Evolutionary conservation across 176 grass and related monocot genomes (phyloP).

Genomic region (Phyllostachys edulis): DNA sequence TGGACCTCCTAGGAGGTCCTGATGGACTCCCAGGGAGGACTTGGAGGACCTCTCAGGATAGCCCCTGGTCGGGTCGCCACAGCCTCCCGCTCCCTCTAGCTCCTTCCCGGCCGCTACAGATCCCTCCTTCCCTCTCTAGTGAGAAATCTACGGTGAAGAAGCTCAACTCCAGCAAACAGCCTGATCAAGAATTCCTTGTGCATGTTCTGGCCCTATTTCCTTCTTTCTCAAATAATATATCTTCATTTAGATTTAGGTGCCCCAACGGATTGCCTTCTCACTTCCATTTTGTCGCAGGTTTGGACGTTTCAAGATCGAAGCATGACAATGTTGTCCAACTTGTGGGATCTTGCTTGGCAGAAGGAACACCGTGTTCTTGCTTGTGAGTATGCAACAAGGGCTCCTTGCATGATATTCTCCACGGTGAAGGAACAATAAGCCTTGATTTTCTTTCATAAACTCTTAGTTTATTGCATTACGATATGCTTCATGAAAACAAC

Average conservation of each 20-base stretch:
- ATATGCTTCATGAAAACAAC: background rate
- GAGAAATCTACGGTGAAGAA: constrained; percentile 60
- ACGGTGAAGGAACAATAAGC: constrained; percentile 45
- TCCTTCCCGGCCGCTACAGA: too few species aligned
- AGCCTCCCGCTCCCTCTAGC: too few species aligned
- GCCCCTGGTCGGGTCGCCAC: too few species aligned
- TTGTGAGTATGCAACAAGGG: constrained; percentile 76
- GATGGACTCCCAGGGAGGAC: too few species aligned
- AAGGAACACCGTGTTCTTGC: constrained; percentile 72
- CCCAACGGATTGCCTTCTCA: background rate
- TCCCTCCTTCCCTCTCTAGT: too few species aligned
- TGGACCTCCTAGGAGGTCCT: too few species aligned
- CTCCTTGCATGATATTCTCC: constrained; percentile 85
- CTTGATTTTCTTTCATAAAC: background rate
- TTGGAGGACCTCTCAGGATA: too few species aligned
- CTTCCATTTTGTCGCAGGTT: constrained; percentile 43
- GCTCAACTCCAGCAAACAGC: constrained; percentile 71
- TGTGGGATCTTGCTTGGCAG: constrained; percentile 63
- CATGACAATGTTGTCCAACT: constrained; percentile 81
- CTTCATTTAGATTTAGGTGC: background rate
- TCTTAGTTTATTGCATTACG: background rate
- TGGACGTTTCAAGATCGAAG: constrained; percentile 70
- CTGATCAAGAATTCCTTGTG: constrained; percentile 65
- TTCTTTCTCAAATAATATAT: background rate
- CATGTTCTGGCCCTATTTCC: constrained; percentile 38